Conservation (phyloP, 208 protist species). For the Leishmania aethiopica region DNA sequence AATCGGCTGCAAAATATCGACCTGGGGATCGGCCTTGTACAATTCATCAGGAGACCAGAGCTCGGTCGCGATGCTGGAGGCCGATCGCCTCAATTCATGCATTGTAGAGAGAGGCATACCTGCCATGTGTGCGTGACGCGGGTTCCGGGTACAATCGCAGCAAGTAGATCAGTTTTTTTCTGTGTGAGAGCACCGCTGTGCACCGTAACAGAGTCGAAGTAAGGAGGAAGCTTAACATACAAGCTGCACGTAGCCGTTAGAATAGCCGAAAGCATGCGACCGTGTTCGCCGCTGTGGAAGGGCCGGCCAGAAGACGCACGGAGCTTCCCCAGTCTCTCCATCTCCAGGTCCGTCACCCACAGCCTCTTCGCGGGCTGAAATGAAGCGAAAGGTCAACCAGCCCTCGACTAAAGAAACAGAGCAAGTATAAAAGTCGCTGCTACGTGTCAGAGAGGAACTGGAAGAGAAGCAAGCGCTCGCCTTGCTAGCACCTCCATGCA, state of each 20-base stretch:
- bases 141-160: not conserved
- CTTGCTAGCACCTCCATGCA: not conserved
- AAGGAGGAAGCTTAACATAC: not conserved
- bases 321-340: too few relatives aligned
- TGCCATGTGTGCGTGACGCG: not conserved
- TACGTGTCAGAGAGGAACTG: not conserved
- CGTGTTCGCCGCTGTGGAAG: too few relatives aligned
- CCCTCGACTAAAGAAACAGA: not conserved
- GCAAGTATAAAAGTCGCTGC: not conserved
- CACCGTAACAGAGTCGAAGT: not conserved
- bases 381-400: not conserved
- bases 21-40: conserved; percentile 20
- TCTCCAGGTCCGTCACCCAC: not conserved
- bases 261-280: not conserved
- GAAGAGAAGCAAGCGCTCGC: not conserved
- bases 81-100: conserved; percentile 17
- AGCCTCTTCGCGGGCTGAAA: not conserved
- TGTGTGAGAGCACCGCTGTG: not conserved
- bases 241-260: not conserved
- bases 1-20: conserved; percentile 23
- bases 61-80: conserved; percentile 13
- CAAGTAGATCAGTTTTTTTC: not conserved
- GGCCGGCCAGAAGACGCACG: not conserved
- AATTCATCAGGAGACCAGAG: conserved; percentile 37
- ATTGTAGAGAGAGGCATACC: conserved; percentile 1